Base-by-base conservation (phyloP, 371 early-diverging fungal genomes). In the Mucor racemosus region DNA sequence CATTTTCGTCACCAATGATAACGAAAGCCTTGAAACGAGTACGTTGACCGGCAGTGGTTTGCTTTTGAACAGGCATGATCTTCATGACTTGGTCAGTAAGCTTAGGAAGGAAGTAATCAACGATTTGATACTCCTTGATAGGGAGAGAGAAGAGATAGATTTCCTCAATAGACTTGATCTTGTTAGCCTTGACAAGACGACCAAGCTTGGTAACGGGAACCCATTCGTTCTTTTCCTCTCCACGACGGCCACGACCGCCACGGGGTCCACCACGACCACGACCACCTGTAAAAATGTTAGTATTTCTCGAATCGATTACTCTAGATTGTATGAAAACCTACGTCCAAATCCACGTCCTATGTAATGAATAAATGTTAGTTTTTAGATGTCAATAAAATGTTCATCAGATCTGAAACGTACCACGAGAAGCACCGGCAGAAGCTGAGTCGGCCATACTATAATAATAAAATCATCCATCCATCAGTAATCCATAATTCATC, bases 41-140 rank as follows among this genome's bases (percentile, higher is more conserved):
- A 78, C 99, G 95, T 89, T 99, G 99, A 90, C 99, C 99, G 72
- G 99, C 99, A 82, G 96, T 95, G 76, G 99, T 99, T 88, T 99
- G 99, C 93, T 99, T 99, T 90, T 99, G 99, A 77, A 99, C 99
- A 72, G 99, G 98, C 90, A 97, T 99, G 81, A 99, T 97, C 90
- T 97, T 96, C 93, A 99, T 97, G 73, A 99, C 97, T 85, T 99
- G 97, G 79, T 99, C 99, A 93, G 97, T 97, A 72, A 99, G 91
- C 71, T 92, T 94, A 73, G 94, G 94, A 64, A 99, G 86, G 91
- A 99, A 96, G 84, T 84, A 87, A 85, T 99, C 99, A 71, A 99
- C 93, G 66, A 99, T 98, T 87, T 99, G 99, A 91, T 95, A 96
- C 87, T 99, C 99, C 92, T 99, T 98, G 90, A 99, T 95, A 68